A percentile compares a stretch with the other conserved stretches of the same genome.
phyloP scores from a whole-genome alignment of 805 yeast species.

The Zygotorulaspora chibaensis region DNA sequence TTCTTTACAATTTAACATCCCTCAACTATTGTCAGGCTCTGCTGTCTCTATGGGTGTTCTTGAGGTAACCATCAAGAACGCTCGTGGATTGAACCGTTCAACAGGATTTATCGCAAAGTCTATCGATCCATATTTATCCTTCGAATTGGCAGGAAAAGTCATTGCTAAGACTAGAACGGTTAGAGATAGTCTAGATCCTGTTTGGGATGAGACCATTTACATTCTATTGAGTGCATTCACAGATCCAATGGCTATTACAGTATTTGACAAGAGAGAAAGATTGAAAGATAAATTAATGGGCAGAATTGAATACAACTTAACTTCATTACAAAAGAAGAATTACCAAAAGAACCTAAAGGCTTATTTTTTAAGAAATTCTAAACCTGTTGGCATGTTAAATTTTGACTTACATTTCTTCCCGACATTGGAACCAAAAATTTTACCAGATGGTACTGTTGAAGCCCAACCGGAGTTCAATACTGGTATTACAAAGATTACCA shows the following conservation, averaged over 20 bases:
- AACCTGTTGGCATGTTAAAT: slow-evolving; percentile 68
- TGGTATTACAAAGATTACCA: slow-evolving; percentile 63
- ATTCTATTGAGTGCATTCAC: slow-evolving; percentile 69
- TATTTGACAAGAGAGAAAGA: slow-evolving; percentile 72
- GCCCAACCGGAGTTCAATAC: slow-evolving; percentile 92
- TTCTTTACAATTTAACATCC: slow-evolving; percentile 87
- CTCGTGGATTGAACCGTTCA: slow-evolving; percentile 64
- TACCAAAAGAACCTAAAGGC: slow-evolving; percentile 47
- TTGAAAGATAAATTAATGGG: slow-evolving; percentile 78
- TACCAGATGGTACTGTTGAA: slow-evolving; percentile 73
- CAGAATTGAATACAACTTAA: slow-evolving; percentile 66
- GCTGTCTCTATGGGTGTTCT: slow-evolving; percentile 85
- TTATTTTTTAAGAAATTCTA: slow-evolving; percentile 73
- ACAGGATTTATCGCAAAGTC: slow-evolving; percentile 66
- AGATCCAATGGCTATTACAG: slow-evolving; percentile 72
- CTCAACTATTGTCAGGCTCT: slow-evolving; percentile 84
- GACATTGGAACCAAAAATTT: slow-evolving; percentile 53
- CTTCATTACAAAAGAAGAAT: slow-evolving; percentile 51
- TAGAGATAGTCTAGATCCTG: slow-evolving; percentile 64
- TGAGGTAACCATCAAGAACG: slow-evolving; percentile 61
- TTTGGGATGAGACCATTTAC: slow-evolving; percentile 76
- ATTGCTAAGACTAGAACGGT: slow-evolving; percentile 68
- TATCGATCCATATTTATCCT: slow-evolving; percentile 81
- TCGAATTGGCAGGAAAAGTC: slow-evolving; percentile 55
- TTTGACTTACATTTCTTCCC: slow-evolving; percentile 76